A percentile compares a stretch with the other conserved stretches of the same genome.
Conservation (phyloP, 2,329 filamentous ascomycete species). For the Diaporthe citri region DNA sequence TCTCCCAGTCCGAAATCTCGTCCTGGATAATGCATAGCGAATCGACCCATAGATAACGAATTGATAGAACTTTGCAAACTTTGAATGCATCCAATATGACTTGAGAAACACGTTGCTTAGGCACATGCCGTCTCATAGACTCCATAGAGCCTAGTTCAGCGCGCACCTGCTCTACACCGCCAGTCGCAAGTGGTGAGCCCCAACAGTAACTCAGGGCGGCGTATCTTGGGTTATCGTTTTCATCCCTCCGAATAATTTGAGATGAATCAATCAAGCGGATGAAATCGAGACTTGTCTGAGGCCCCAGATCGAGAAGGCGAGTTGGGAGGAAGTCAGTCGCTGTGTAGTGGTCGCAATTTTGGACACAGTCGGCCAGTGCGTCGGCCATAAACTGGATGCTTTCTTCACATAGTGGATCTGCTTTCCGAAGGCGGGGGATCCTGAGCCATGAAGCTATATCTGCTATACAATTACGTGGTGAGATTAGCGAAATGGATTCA, state of each 20-base stretch:
- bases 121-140: neutral
- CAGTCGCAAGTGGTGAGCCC: neutral
- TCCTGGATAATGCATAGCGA: slow-evolving; percentile 44
- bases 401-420: neutral
- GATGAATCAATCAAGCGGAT: neutral
- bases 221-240: neutral
- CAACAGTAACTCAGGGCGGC: neutral
- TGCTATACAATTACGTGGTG: neutral
- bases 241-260: neutral
- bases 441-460: neutral
- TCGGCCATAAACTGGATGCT: neutral
- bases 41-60: slow-evolving; percentile 44
- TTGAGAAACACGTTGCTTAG: neutral
- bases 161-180: neutral
- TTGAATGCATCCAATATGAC: neutral
- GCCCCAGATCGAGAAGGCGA: neutral
- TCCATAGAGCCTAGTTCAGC: neutral
- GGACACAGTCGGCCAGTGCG: neutral
- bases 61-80: neutral
- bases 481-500: neutral
- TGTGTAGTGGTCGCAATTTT: neutral
- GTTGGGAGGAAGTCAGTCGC: neutral
- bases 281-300: neutral
- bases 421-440: neutral
- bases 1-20: slow-evolving; percentile 40